Evolutionary conservation across 2,329 filamentous ascomycete species (phyloP).

Genomic region (Xylaria digitata): DNA sequence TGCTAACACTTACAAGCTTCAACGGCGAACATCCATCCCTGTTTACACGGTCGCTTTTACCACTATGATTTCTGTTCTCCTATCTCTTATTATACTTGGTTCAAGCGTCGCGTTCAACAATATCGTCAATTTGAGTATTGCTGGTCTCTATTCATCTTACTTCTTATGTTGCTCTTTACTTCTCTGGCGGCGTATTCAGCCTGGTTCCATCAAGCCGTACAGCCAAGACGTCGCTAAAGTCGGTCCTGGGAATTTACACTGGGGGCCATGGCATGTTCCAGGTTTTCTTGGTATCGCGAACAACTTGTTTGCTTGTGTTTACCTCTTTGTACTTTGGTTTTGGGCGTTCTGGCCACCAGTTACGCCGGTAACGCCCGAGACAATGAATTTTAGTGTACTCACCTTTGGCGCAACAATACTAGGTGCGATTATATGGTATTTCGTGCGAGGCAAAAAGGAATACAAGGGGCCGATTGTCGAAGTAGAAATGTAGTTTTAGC

Average conservation of each 20-base stretch:
- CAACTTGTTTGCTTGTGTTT: neutral
- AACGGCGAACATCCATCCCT: slow-evolving; percentile 21
- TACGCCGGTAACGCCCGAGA: neutral
- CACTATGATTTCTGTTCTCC: slow-evolving; percentile 21
- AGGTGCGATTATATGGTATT: neutral
- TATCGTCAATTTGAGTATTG: slow-evolving; percentile 28
- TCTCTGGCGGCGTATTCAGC: slow-evolving; percentile 24
- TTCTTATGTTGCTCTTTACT: slow-evolving; percentile 13
- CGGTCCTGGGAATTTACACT: neutral
- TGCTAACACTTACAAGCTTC: slow-evolving; percentile 7
- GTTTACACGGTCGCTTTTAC: slow-evolving; percentile 18
- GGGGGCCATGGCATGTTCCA: slow-evolving; percentile 1
- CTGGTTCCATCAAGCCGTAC: slow-evolving; percentile 5
- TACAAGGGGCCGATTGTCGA: neutral
- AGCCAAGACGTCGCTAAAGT: neutral
- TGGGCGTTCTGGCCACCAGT: neutral
- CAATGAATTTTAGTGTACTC: neutral
- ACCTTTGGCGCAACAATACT: neutral
- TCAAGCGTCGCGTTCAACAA: slow-evolving; percentile 44
- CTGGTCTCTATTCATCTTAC: slow-evolving; percentile 34
- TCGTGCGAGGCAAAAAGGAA: neutral
- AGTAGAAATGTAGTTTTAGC: too few relatives aligned
- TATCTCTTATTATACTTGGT: slow-evolving; percentile 22
- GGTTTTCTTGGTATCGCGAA: neutral
- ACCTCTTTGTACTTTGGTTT: neutral